Evolutionary conservation across 768 basidiomycete genomes (phyloP).

Genomic region (Hypholoma fasciculare): DNA sequence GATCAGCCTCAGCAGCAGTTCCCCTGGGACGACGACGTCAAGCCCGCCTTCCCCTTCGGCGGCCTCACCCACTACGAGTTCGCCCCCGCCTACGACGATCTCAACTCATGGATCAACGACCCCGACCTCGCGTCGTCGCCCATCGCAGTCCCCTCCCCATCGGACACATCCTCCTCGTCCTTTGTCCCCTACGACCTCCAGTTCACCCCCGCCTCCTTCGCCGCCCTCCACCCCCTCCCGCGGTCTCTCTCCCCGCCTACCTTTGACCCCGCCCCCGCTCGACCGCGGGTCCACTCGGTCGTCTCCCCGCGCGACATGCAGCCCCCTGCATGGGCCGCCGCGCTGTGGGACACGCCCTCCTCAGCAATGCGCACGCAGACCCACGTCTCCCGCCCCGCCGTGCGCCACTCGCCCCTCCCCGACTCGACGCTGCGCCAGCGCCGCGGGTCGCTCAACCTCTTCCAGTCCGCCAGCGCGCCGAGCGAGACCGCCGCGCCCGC

Average conservation of each 20-base stretch:
- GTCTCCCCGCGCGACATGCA: constrained; percentile 59
- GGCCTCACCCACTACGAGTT: constrained; percentile 31
- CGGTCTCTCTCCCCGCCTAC: constrained; percentile 61
- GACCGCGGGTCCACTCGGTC: constrained; percentile 52
- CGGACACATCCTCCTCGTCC: constrained; percentile 35
- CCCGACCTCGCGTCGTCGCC: constrained; percentile 35
- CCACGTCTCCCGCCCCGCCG: constrained; percentile 39
- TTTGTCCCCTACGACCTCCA: constrained; percentile 46
- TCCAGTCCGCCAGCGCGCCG: constrained; percentile 75
- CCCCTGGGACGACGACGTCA: constrained; percentile 42
- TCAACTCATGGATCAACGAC: constrained; percentile 68
- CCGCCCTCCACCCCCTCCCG: constrained; percentile 61
- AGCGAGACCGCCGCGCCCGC: constrained; percentile 34
- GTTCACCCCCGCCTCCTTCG: constrained; percentile 54
- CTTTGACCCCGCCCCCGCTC: constrained; percentile 44
- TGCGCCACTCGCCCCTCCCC: constrained; percentile 49
- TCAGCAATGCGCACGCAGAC: constrained; percentile 39
- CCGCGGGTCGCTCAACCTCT: constrained; percentile 49
- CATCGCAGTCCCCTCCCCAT: constrained; percentile 30
- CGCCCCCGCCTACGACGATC: constrained; percentile 45
- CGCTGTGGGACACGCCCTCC: constrained; percentile 56
- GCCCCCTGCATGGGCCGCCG: constrained; percentile 66
- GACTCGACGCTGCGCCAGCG: constrained; percentile 38
- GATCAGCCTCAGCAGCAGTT: constrained; percentile 34
- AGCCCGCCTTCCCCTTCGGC: constrained; percentile 39